Base-by-base conservation (phyloP, 1,139 yeast genomes). In the Sugiyamaella japonica region DNA sequence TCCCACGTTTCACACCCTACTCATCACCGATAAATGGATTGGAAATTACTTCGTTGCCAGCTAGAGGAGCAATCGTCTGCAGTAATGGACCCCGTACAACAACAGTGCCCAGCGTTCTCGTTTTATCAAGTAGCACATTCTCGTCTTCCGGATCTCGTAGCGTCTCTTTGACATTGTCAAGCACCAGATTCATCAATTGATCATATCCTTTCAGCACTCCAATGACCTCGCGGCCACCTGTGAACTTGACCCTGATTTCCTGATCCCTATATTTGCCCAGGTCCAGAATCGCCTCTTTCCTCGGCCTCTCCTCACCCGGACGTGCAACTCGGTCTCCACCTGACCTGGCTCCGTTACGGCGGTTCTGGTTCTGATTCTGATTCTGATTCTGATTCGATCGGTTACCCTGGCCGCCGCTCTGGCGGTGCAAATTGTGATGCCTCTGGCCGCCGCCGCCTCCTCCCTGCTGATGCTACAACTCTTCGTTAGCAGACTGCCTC, bases 141-240 rank as follows among this genome's bases (percentile, higher is more conserved):
- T 78, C 84, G 59, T 85, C 89, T 51, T 82, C 85, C 15, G 84
- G 80, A 59, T 85, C 90, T 47, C 67, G 60, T 34, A 67, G 57
- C 1, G 67, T 62, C 69, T 93, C 97, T 48, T 79, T 78, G 10
- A 88, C 91, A 46, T 90, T 85, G 65, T 90, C 97, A 62, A 93
- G 79, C 7, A 93, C 98, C 63, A 93, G 77, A 73, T 93, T 93
- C 95, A 91, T 86, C 70, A 90, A 78, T 70, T 88, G 95, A 70
- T 93, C 99, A 69, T 80, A 90, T 16, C 99, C 98, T 65, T 87
- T 89, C 63, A 93, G 78, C 0, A 75, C 73, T 23, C 99, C 99
- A 25, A 79, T 77, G 8, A 91, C 84, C 67, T 76, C 78, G 69
- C 97, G 81, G 12, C 97, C 97, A n/a, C 96, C 96, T 63, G 85